These are phyloP conservation scores for Exophiala viscosa DNA, from an alignment of 2,329 filamentous ascomycete species.

Conservation along the genomic window DNA sequence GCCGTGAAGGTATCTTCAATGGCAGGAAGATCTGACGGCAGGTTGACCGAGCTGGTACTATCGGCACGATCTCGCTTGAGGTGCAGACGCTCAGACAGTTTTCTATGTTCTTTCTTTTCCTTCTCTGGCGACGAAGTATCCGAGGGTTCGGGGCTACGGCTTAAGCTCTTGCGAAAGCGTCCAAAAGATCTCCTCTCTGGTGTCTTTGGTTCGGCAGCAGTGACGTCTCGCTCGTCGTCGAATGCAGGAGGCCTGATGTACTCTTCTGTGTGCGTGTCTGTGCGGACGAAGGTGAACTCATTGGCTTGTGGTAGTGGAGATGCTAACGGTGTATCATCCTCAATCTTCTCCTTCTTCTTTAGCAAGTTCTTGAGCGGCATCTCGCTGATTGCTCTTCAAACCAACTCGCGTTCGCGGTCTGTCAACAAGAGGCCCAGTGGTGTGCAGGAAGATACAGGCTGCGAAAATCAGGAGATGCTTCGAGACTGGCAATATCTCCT, in stretches of 20 bases:
- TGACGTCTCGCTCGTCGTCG: slow-evolving; percentile 38
- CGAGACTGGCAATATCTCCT: slow-evolving; percentile 20
- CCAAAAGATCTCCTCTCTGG: slow-evolving; percentile 27
- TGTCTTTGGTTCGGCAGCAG: slow-evolving; percentile 6
- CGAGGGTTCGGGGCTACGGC: slow-evolving; percentile 31
- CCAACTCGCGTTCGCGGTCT: neutral
- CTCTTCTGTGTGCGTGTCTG: slow-evolving; percentile 77
- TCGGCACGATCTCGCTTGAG: slow-evolving; percentile 50
- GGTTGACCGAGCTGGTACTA: slow-evolving; percentile 62
- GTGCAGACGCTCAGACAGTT: slow-evolving; percentile 67
- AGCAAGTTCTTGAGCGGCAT: slow-evolving; percentile 61
- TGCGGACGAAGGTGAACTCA: slow-evolving; percentile 78
- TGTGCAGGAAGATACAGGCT: neutral
- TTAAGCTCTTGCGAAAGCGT: slow-evolving; percentile 35
- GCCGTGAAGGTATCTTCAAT: slow-evolving; percentile 53
- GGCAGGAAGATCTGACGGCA: slow-evolving; percentile 75
- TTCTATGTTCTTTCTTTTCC: slow-evolving; percentile 33
- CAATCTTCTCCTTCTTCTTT: slow-evolving; percentile 59
- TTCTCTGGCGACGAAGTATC: slow-evolving; percentile 35
- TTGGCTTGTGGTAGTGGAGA: slow-evolving; percentile 45
- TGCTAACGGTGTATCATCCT: slow-evolving; percentile 32
- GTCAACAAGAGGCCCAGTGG: neutral
- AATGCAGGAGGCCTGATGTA: slow-evolving; percentile 66
- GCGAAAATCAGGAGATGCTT: slow-evolving; percentile 10
- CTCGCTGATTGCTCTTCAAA: slow-evolving; percentile 1